Evolutionary conservation across 2,329 filamentous ascomycete species (phyloP).

Genomic region (Aspergillus alliaceus): DNA sequence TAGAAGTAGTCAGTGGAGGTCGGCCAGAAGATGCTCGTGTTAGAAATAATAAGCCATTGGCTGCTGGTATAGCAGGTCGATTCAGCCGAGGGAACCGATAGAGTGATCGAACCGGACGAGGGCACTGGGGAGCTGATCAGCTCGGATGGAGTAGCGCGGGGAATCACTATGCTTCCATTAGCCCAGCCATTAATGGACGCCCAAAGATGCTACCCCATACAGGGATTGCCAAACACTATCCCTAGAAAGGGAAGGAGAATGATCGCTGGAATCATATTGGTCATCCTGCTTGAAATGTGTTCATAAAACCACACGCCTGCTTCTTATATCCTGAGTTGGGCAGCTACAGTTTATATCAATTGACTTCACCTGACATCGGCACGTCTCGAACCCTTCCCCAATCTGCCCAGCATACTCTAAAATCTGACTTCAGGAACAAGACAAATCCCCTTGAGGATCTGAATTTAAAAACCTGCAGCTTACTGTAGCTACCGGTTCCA

Average conservation of each 20-base stretch:
- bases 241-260: neutral
- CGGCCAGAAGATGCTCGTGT: constrained; percentile 24
- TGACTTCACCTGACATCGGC: no score
- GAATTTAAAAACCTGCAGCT: neutral
- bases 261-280: neutral
- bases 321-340: no score
- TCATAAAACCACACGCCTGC: neutral
- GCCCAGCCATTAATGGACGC: no score
- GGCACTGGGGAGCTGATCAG: neutral
- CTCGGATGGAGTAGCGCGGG: neutral
- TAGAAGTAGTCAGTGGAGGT: constrained; percentile 25
- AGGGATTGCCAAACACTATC: neutral
- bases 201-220: neutral
- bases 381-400: neutral
- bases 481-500: neutral
- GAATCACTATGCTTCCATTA: neutral
- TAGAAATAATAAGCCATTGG: constrained; percentile 31
- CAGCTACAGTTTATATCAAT: neutral
- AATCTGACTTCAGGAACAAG: neutral
- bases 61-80: constrained; percentile 13
- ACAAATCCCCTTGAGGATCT: neutral
- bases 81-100: neutral
- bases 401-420: neutral
- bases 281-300: neutral
- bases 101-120: neutral